phyloP scores from a whole-genome alignment of 129 eudicot genomes.

The Flaveria linearis region DNA sequence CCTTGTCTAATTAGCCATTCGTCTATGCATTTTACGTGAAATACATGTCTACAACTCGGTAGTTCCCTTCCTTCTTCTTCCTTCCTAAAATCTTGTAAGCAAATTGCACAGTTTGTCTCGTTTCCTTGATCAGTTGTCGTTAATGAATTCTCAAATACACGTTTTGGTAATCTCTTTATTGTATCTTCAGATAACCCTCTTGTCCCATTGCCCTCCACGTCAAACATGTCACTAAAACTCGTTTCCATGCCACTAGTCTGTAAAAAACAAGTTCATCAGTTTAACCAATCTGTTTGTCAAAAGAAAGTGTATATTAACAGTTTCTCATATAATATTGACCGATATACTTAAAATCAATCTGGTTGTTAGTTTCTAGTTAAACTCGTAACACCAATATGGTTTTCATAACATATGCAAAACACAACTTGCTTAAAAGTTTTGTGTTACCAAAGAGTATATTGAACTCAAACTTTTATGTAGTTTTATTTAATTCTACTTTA shows the following conservation, averaged over 20 bases:
- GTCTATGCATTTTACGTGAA: conserved; percentile 69
- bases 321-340: background rate
- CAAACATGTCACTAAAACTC: conserved; percentile 51
- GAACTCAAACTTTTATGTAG: background rate
- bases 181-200: conserved; percentile 57
- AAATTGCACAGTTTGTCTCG: conserved; percentile 49
- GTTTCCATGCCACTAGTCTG: conserved; percentile 56
- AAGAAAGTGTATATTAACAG: background rate
- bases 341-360: background rate
- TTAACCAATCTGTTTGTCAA: background rate
- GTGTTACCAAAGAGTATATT: background rate
- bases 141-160: conserved; percentile 13
- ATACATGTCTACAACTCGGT: conserved; percentile 56
- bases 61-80: conserved; percentile 55
- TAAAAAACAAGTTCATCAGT: background rate
- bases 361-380: background rate
- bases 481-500: background rate
- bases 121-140: background rate
- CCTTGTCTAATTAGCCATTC: conserved; percentile 69
- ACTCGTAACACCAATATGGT: background rate
- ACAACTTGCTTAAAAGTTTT: background rate
- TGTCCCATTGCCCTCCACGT: conserved; percentile 40
- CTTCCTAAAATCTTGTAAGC: conserved; percentile 51
- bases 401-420: background rate
- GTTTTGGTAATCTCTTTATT: conserved; percentile 45